A percentile compares a stretch with the other conserved stretches of the same genome.
These are phyloP conservation scores for Sporothrix pallida DNA, from an alignment of 2,329 filamentous ascomycete species.

Conservation along the genomic window DNA sequence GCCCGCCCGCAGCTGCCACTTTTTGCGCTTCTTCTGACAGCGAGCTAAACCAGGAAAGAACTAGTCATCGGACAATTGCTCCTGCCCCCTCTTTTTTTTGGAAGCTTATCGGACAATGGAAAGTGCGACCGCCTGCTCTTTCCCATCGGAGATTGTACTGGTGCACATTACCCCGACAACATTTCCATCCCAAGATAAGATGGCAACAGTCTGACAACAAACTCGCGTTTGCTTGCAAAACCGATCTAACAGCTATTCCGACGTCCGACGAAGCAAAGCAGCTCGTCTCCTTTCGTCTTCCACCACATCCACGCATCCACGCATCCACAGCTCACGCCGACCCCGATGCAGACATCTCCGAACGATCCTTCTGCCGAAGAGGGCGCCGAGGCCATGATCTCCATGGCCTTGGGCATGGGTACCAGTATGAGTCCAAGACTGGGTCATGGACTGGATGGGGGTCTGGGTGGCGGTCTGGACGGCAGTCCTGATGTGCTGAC, in stretches of 20 bases:
- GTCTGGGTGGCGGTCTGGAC: neutral
- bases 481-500: conserved; percentile 3
- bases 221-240: neutral
- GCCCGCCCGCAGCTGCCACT: neutral
- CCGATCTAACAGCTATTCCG: neutral
- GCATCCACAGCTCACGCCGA: neutral
- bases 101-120: conserved; percentile 4
- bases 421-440: neutral
- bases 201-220: neutral
- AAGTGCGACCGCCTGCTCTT: neutral
- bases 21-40: neutral
- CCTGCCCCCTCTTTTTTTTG: neutral
- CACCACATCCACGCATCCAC: neutral
- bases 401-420: conserved; percentile 14
- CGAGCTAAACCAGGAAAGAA: neutral
- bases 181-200: neutral
- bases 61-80: neutral
- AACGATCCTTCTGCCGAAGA: conserved; percentile 14
- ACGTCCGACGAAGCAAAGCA: conserved; percentile 3
- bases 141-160: neutral
- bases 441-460: neutral
- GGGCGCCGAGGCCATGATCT: conserved; percentile 19
- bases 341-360: conserved; percentile 25
- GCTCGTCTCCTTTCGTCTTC: neutral
- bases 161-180: neutral